phyloP scores from a whole-genome alignment of 176 grass and related monocot species.

The Thalia dealbata region DNA sequence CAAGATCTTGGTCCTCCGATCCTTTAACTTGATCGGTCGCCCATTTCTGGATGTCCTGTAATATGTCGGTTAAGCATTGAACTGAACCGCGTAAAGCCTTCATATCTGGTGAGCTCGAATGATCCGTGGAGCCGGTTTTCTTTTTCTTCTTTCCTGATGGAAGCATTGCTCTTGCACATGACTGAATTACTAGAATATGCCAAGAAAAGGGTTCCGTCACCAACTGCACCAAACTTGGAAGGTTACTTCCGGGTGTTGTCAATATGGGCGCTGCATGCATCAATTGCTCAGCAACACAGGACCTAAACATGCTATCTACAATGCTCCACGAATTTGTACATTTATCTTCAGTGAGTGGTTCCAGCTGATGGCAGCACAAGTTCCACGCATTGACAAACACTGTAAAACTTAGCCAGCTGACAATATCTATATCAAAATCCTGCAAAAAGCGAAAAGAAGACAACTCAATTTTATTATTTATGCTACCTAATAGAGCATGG shows the following conservation, averaged over 20 bases:
- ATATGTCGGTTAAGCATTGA: conserved; percentile 36
- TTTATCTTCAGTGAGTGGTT: conserved; percentile 25
- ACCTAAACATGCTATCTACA: conserved; percentile 58
- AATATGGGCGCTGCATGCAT: conserved; percentile 29
- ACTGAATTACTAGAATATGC: conserved; percentile 75
- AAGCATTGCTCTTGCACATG: conserved; percentile 44
- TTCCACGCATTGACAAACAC: conserved; percentile 95
- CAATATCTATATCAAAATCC: conserved; percentile 68
- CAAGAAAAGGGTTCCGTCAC: conserved; percentile 78
- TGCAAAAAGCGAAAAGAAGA: conserved; percentile 26
- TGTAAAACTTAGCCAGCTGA: conserved; percentile 81
- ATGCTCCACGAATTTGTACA: conserved; percentile 53
- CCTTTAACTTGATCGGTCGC: conserved; percentile 47
- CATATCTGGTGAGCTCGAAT: conserved; percentile 44
- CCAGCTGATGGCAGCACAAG: conserved; percentile 31
- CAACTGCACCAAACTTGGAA: conserved; percentile 57
- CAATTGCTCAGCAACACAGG: conserved; percentile 47
- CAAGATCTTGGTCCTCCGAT: conserved; percentile 50
- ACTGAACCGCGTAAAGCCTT: conserved; percentile 50
- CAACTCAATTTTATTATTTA: too few relatives aligned
- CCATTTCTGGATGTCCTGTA: conserved; percentile 45
- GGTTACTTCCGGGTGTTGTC: conserved; percentile 46
- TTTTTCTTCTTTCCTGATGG: conserved; percentile 88
- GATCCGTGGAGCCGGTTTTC: conserved; percentile 44
- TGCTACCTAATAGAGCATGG: background rate